Conservation (phyloP, 805 yeast species). For the Grigorovia jiainica region DNA sequence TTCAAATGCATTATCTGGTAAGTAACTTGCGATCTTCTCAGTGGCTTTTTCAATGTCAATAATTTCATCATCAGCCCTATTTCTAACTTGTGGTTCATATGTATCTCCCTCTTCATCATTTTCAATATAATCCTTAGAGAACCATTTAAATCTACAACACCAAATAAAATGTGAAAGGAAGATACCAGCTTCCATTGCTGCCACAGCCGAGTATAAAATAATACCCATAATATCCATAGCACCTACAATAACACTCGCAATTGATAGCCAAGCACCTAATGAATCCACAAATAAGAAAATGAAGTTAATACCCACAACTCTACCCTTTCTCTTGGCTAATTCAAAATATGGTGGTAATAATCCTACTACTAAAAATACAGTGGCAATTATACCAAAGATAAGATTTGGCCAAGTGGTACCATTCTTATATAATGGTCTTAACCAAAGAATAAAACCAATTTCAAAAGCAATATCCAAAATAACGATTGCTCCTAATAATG, state of each 20-base stretch:
- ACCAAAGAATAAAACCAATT: constrained; percentile 60
- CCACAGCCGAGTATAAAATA: constrained; percentile 62
- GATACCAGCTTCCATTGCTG: constrained; percentile 70
- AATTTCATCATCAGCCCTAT: constrained; percentile 1
- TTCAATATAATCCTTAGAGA: constrained; percentile 5
- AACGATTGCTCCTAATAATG: constrained; percentile 32
- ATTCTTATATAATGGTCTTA: constrained; percentile 45
- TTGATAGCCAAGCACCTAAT: constrained; percentile 72
- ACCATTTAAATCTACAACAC: constrained; percentile 39
- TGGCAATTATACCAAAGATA: constrained; percentile 72
- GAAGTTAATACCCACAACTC: constrained; percentile 85
- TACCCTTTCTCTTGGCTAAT: constrained; percentile 65
- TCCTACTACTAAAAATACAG: constrained; percentile 66
- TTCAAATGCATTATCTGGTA: background rate
- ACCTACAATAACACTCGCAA: constrained; percentile 52
- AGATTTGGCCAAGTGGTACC: constrained; percentile 67
- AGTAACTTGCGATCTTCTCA: background rate
- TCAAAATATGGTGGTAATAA: constrained; percentile 86
- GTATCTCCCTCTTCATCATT: background rate
- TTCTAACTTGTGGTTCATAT: too few species aligned
- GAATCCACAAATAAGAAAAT: constrained; percentile 67
- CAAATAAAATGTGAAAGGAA: constrained; percentile 61
- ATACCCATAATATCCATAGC: constrained; percentile 71
- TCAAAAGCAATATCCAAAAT: constrained; percentile 49
- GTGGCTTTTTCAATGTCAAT: constrained; percentile 2